Conservation (phyloP, 192 early-diverging fungal genomes). For the Coemansia sp. region DNA sequence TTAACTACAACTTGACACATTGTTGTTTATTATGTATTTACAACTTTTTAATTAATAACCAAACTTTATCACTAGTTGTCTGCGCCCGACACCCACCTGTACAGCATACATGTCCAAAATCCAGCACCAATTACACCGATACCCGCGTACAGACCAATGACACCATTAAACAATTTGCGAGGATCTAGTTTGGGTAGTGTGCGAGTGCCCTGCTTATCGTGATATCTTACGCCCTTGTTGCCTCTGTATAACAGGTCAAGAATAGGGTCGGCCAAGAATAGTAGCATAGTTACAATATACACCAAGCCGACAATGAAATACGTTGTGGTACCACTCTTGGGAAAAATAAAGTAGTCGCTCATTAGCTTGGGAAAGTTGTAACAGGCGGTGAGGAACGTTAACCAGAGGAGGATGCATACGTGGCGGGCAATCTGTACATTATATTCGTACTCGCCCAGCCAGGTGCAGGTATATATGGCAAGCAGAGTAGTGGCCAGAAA, state of each 20-base stretch:
- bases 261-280: background rate
- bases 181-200: conserved; percentile 9
- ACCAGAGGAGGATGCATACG: background rate
- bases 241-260: conserved; percentile 4
- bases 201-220: conserved; percentile 4
- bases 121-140: background rate
- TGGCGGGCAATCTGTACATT: conserved; percentile 7
- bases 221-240: background rate
- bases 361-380: background rate
- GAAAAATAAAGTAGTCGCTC: background rate
- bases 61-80: background rate
- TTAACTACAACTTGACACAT: too few species aligned
- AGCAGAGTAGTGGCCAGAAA: conserved; percentile 1
- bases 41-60: too few species aligned
- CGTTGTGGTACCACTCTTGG: background rate
- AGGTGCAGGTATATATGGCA: conserved; percentile 9
- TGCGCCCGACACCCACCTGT: background rate
- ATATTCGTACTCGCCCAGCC: conserved; percentile 11
- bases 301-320: background rate
- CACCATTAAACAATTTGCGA: background rate
- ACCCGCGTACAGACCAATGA: background rate
- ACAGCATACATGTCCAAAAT: background rate
- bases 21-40: too few species aligned
- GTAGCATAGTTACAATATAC: background rate
- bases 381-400: background rate